Evolutionary conservation across 2,329 filamentous ascomycete genomes (phyloP).

Genomic region (Alternaria ethzedia): DNA sequence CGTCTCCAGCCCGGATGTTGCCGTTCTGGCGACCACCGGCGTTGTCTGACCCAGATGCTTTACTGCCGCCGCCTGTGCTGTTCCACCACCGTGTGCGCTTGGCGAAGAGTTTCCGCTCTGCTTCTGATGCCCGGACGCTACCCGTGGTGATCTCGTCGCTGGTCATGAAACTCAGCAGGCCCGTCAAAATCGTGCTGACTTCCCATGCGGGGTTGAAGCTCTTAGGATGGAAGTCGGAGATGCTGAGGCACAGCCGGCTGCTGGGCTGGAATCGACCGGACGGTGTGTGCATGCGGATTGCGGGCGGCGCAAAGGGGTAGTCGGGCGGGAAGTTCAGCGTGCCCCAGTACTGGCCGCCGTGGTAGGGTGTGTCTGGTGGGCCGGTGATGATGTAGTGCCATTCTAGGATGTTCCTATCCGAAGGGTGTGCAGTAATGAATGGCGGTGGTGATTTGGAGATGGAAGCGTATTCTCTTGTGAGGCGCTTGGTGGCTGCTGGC

Average conservation of each 20-base stretch:
- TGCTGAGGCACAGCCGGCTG: conserved; percentile 89
- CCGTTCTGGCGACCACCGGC: conserved; percentile 58
- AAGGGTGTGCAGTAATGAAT: conserved; percentile 87
- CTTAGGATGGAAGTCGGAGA: conserved; percentile 97
- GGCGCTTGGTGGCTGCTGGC: conserved; percentile 51
- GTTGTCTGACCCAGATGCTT: conserved; percentile 54
- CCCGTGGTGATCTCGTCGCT: conserved; percentile 98
- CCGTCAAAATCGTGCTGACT: conserved; percentile 93
- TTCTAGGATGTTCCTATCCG: conserved; percentile 89
- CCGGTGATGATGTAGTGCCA: conserved; percentile 98
- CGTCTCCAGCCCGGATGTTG: conserved; percentile 85
- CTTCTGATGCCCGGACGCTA: conserved; percentile 76
- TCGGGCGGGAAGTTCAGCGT: conserved; percentile 93
- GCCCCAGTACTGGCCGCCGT: conserved; percentile 97
- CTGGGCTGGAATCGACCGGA: conserved; percentile 94
- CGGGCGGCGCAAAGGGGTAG: conserved; percentile 95
- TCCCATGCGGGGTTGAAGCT: conserved; percentile 99
- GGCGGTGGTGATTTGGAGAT: conserved; percentile 80
- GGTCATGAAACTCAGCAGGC: conserved; percentile 96
- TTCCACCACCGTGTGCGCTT: conserved; percentile 93
- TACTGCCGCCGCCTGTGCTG: conserved; percentile 83
- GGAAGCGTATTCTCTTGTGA: conserved; percentile 69
- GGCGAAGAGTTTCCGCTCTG: conserved; percentile 80
- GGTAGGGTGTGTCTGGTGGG: conserved; percentile 90
- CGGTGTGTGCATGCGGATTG: conserved; percentile 98